A percentile compares a stretch with the other conserved stretches of the same genome.
Conservation (phyloP, 192 early-diverging fungal species). For the Haplosporangium gracile region DNA sequence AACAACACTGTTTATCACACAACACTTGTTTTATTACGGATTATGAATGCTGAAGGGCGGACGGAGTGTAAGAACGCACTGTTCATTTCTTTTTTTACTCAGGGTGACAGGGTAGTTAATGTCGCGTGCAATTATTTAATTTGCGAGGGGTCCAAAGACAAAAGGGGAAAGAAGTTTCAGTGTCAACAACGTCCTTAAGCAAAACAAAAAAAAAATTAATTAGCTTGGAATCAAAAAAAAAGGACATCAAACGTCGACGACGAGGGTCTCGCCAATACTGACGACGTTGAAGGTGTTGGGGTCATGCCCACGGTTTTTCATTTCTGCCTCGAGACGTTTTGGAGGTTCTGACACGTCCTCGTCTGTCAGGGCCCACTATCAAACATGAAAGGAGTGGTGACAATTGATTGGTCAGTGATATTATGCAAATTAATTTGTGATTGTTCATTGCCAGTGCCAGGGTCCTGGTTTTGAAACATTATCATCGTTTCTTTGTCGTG, state of each 20-base stretch:
- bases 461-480: not conserved
- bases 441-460: not conserved
- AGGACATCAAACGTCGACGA: slow-evolving; percentile 15
- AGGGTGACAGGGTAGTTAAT: not conserved
- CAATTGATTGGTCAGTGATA: not conserved
- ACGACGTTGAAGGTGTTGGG: slow-evolving; percentile 59
- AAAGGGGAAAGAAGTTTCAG: not conserved
- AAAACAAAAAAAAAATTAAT: not conserved
- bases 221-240: not conserved
- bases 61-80: not conserved
- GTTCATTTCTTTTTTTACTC: not conserved
- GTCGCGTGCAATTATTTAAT: not conserved
- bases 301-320: slow-evolving; percentile 67
- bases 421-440: not conserved
- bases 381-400: not conserved
- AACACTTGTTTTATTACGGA: not conserved
- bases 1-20: not conserved
- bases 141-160: not conserved
- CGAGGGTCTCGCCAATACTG: slow-evolving; percentile 66
- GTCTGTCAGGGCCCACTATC: slow-evolving; percentile 75
- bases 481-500: not conserved
- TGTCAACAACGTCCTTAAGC: not conserved
- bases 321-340: slow-evolving; percentile 63
- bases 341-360: slow-evolving; percentile 82
- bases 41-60: too few relatives aligned